Evolutionary conservation across 148 eudicot species (phyloP).

Genomic region (Camellia japonica): DNA sequence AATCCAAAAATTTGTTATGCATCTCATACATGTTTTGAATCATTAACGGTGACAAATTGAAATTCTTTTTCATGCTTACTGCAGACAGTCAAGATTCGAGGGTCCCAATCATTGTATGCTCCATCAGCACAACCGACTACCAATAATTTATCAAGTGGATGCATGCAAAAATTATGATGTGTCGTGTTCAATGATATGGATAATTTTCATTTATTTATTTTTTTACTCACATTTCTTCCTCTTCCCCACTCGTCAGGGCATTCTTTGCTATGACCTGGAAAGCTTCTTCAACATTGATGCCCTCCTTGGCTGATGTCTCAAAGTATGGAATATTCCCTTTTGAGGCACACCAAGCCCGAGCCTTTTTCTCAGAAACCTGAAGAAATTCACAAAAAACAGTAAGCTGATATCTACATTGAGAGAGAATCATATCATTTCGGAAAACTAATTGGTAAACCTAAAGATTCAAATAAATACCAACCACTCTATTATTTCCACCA

Average conservation of each 20-base stretch:
- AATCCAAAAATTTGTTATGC: neutral
- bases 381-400: neutral
- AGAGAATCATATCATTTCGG: neutral
- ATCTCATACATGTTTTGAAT: neutral
- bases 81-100: neutral
- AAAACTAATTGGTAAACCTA: neutral
- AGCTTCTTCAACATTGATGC: slow-evolving; percentile 84
- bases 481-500: slow-evolving; percentile 89
- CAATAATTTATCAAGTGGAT: neutral
- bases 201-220: neutral
- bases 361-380: slow-evolving; percentile 94
- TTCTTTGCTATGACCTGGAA: slow-evolving; percentile 84
- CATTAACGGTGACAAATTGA: neutral
- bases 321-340: slow-evolving; percentile 92
- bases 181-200: neutral
- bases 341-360: slow-evolving; percentile 92
- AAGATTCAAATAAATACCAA: slow-evolving; percentile 21
- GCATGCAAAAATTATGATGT: neutral
- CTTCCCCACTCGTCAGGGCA: slow-evolving; percentile 83
- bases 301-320: slow-evolving; percentile 96
- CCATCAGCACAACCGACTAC: neutral
- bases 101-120: neutral
- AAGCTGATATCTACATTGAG: neutral
- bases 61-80: neutral
- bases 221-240: slow-evolving; percentile 85